These are phyloP conservation scores for Polytrichum formosum DNA, from an alignment of 225 moss, liverwort and hornwort genomes.

Conservation along the genomic window DNA sequence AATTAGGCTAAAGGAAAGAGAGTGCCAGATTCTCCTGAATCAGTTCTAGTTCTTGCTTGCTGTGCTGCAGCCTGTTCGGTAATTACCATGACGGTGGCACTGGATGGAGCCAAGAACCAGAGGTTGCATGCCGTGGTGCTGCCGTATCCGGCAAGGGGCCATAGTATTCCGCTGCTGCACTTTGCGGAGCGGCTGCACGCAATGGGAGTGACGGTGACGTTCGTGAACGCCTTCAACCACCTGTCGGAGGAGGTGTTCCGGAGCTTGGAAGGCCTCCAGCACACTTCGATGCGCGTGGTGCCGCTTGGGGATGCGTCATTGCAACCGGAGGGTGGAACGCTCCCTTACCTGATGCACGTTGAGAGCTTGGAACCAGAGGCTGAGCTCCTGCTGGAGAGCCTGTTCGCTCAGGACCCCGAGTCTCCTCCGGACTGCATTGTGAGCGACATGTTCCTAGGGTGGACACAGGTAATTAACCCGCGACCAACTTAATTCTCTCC, in stretches of 20 bases:
- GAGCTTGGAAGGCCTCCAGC: constrained; percentile 24
- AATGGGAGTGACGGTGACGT: constrained; percentile 39
- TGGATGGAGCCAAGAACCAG: background rate
- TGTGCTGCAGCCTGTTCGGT: too few relatives aligned
- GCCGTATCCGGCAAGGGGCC: constrained; percentile 50
- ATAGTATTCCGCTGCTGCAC: constrained; percentile 49
- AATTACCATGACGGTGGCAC: background rate
- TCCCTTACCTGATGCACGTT: constrained; percentile 22
- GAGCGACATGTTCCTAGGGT: constrained; percentile 51
- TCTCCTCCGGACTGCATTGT: constrained; percentile 44
- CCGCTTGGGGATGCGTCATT: constrained; percentile 16
- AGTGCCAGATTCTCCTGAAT: too few relatives aligned
- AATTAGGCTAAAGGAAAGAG: too few relatives aligned
- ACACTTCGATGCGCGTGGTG: constrained; percentile 31
- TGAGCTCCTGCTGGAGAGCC: constrained; percentile 9
- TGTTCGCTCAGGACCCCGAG: constrained; percentile 11
- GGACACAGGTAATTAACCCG: constrained; percentile 35
- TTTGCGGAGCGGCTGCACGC: constrained; percentile 42
- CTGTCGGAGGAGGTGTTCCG: constrained; percentile 28
- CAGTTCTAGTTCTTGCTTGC: too few relatives aligned
- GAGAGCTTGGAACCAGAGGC: constrained; percentile 24
- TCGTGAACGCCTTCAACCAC: constrained; percentile 30
- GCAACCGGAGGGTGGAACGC: background rate
- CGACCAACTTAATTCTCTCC: too few relatives aligned
- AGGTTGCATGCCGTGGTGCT: constrained; percentile 37